Percentiles rank a stretch among this genome's conserved stretches.
Evolutionary conservation across 768 basidiomycete genomes (phyloP).

Genomic region (Gymnopilus dilepis): DNA sequence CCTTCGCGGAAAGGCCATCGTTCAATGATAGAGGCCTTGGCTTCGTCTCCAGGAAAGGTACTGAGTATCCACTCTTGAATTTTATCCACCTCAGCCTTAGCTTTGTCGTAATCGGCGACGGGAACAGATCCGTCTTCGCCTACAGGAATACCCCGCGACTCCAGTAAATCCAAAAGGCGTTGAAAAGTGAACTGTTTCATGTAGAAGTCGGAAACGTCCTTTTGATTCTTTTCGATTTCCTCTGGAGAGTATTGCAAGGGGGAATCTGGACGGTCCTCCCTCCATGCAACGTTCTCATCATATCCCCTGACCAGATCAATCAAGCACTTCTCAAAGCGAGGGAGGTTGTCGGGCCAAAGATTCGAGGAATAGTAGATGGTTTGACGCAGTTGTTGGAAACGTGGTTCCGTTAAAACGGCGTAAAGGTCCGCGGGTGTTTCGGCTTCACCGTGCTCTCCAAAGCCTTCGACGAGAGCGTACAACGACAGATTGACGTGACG

Average conservation of each 20-base stretch:
- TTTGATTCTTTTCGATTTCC: background rate
- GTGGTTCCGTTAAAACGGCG: background rate
- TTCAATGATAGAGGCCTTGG: background rate
- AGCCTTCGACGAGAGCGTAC: background rate
- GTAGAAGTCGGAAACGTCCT: background rate
- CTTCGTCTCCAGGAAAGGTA: background rate
- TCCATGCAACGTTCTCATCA: background rate
- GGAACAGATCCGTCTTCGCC: background rate
- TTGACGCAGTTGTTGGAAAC: background rate
- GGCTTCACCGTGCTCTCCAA: background rate
- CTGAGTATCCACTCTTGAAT: background rate
- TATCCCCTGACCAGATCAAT: background rate
- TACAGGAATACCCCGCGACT: background rate
- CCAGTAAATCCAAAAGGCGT: background rate
- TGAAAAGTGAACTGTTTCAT: background rate
- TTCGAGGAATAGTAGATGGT: conserved; percentile 5
- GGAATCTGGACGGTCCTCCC: background rate
- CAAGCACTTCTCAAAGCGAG: conserved; percentile 3
- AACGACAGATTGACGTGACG: background rate
- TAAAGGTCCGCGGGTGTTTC: background rate
- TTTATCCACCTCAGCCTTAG: background rate
- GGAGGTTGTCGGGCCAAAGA: conserved; percentile 3
- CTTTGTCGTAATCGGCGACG: background rate
- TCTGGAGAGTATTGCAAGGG: background rate
- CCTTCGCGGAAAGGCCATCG: conserved; percentile 10